Evolutionary conservation across 2,329 filamentous ascomycete species (phyloP).

Genomic region (Diaporthe amygdali): DNA sequence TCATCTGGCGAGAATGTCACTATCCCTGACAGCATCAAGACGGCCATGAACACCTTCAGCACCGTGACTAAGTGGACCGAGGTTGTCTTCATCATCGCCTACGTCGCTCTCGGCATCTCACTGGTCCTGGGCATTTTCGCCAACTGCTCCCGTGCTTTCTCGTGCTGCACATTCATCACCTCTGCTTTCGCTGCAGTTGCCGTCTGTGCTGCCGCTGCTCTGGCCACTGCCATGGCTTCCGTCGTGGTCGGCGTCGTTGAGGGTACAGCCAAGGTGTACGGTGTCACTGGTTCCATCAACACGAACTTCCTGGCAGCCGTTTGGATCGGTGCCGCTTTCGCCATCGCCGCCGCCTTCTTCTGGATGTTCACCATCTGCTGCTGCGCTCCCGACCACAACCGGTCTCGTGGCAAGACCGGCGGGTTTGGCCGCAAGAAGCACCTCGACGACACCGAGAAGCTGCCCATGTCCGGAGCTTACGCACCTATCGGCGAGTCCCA

Average conservation of each 20-base stretch:
- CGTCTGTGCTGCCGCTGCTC: conserved; percentile 68
- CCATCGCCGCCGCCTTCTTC: conserved; percentile 79
- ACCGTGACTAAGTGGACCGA: conserved; percentile 82
- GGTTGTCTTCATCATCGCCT: conserved; percentile 77
- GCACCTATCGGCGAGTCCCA: conserved; percentile 49
- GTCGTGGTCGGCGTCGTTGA: conserved; percentile 74
- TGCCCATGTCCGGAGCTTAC: conserved; percentile 50
- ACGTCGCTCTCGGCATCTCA: conserved; percentile 72
- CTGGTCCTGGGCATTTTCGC: conserved; percentile 82
- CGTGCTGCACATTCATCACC: conserved; percentile 81
- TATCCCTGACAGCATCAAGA: conserved; percentile 70
- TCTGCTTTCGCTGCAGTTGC: conserved; percentile 64
- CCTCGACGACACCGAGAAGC: conserved; percentile 48
- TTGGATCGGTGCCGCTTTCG: conserved; percentile 83
- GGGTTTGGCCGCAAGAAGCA: conserved; percentile 36
- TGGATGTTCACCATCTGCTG: conserved; percentile 94
- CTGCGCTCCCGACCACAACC: conserved; percentile 69
- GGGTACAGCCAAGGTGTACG: conserved; percentile 70
- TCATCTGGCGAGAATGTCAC: conserved; percentile 59
- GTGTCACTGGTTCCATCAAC: conserved; percentile 71
- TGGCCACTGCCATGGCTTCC: conserved; percentile 76
- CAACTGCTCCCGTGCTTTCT: conserved; percentile 81
- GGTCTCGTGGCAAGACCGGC: conserved; percentile 29
- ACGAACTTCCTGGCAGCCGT: conserved; percentile 71
- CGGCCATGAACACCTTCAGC: conserved; percentile 75